Evolutionary conservation across 2,329 filamentous ascomycete genomes (phyloP), one percentile per base, ranked within the genome.

Genomic region (Trichophyton benhamiae): DNA sequence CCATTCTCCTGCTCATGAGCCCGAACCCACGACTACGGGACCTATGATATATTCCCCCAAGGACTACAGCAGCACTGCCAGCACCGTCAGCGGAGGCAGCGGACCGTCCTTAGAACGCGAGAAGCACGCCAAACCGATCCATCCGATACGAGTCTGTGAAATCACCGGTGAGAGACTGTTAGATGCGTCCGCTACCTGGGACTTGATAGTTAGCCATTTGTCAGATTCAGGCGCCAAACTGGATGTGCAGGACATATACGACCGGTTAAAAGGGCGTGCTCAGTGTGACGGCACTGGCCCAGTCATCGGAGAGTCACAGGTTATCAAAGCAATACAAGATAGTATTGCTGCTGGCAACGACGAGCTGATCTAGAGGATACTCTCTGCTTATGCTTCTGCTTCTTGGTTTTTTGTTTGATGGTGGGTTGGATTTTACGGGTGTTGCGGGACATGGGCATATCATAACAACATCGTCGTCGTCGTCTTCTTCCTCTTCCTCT

Each of bases 261-360:
- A 94, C 69, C 80, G 85, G 11, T 77, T 97, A 60, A 91, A 89
- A 76, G 79, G 81, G 17, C 77, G 83, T 68, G 88, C 89, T 17
- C 84, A 86, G 68, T 96, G 91, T 71, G 88, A 96, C 74, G 91
- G 91, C 1, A 87, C 90, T 70, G 88, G 91, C 0, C 91, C 91
- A 1, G 91, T 94, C 46, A 96, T 96, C 68, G 86, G 88, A 64
- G 91, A 96, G 72, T 77, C 81, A 25, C 83, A 84, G 52, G 86
- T 97, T 15, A 73, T 84, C 49, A 77, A 80, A 64, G 89, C 89
- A 15, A 91, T 97, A 65, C 83, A 89, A 72, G 82, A 87, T 68
- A 92, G 90, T 69, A 86, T 88, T 33, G 84, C 86, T 22, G 85
- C 83, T 67, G 87, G 87, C 17, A 87, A 84, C 53, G 90, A 96